Conservation (phyloP, 345 rosid species). For the Populus euphratica region DNA sequence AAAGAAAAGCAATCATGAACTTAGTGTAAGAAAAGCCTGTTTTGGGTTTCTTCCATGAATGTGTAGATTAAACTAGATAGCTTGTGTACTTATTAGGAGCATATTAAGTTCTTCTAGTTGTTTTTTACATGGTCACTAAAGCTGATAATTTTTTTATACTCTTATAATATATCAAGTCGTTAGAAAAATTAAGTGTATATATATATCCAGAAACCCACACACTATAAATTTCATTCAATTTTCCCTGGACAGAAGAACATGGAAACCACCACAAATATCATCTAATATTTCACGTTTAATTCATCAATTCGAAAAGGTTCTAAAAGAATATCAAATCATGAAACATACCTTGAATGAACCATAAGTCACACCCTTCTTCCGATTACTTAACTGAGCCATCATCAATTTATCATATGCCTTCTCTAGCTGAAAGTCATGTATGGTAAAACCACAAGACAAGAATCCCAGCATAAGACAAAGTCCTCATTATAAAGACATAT, state of each 20-base stretch:
- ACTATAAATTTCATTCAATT: too few relatives aligned
- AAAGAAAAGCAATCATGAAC: background rate
- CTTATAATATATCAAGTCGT: background rate
- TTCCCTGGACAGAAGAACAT: background rate
- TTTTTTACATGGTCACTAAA: background rate
- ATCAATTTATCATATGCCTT: slow-evolving; percentile 97
- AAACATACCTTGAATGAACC: slow-evolving; percentile 72
- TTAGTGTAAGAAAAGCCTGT: background rate
- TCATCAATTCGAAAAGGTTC: background rate
- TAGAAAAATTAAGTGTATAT: too few relatives aligned
- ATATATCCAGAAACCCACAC: background rate
- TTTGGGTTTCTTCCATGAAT: background rate
- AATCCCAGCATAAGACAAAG: slow-evolving; percentile 6
- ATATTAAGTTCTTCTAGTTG: background rate
- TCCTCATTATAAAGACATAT: background rate
- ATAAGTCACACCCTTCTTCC: slow-evolving; percentile 79
- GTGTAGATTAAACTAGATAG: background rate
- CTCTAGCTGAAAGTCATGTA: slow-evolving; percentile 61
- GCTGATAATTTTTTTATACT: background rate
- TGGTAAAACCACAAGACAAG: slow-evolving; percentile 9
- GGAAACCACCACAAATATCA: background rate
- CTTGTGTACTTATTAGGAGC: background rate
- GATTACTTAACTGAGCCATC: slow-evolving; percentile 71
- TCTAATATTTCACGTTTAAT: background rate
- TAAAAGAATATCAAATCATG: slow-evolving; percentile 1